Base-by-base conservation (phyloP, 139 green algal genomes). In the Zygnema cylindricum region DNA sequence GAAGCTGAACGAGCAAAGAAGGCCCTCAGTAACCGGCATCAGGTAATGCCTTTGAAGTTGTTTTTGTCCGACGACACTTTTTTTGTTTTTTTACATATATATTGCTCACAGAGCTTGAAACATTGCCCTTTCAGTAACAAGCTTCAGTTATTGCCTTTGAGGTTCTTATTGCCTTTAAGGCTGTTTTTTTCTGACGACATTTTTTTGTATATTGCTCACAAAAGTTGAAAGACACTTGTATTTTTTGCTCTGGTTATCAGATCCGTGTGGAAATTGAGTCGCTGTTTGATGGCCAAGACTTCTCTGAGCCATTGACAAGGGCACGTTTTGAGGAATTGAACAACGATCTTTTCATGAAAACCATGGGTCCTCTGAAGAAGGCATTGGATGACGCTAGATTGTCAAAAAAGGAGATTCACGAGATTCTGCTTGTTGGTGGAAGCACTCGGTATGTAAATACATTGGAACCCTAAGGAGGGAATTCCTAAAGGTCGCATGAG, bases 241-340 rank as follows among this genome's bases (percentile, higher is more conserved):
- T 38, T 54, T 79, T 25, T 43, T 85, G 95, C 95, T 96, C n/a
- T 55, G 57, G 21, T 43, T 22, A 16, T n/a, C 82, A 90, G 76
- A 89, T 98, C 23, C 95, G 97, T 76, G 94, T 99, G 32, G 98
- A 99, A 95, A 98, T 99, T 79, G 98, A 99, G 95, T 95, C 93
- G 2, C 92, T 99, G 69, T 92, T 94, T 43, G 98, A 99, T 36
- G 98, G 98, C 41, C 91, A 98, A 35, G 98, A 99, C 91, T 94
- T 99, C 81, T 97, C 92, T 0, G 97, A 99, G 95, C 96, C 98
- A 1, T 94, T 99, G 35, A 99, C 98, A 0, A 95, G 98, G 69
- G 98, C 98, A 0, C 95, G 98, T 42, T 99, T 99, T 86, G 98
- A 99, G 95, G 98, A 99, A 94, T 95, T 99, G 40, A 99, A 98